These are phyloP conservation scores for Penicillium brevicompactum DNA, from an alignment of 2,329 filamentous ascomycete species.

Conservation along the genomic window DNA sequence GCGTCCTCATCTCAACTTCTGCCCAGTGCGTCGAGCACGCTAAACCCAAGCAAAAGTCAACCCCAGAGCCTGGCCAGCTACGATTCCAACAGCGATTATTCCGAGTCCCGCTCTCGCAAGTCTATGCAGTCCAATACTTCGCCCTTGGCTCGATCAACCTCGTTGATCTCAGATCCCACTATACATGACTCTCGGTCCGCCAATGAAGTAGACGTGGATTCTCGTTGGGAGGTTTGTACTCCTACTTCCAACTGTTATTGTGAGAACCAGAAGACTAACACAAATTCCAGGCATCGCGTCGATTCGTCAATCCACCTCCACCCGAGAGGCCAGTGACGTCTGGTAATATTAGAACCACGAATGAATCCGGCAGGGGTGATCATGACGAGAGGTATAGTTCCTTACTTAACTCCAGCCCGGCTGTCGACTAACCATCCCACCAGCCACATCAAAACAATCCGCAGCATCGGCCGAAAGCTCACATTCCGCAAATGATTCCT, in stretches of 20 bases:
- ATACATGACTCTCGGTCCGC: conserved; percentile 37
- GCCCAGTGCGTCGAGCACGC: conserved; percentile 40
- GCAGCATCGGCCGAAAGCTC: conserved; percentile 40
- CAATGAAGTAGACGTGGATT: conserved; percentile 41
- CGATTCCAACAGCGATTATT: conserved; percentile 43
- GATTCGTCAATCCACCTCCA: conserved; percentile 34
- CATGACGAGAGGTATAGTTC: conserved; percentile 36
- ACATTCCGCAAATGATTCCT: conserved; percentile 28
- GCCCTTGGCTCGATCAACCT: conserved; percentile 39
- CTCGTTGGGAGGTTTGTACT: conserved; percentile 40
- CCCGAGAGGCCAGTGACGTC: conserved; percentile 35
- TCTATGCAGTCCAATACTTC: conserved; percentile 41
- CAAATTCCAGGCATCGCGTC: conserved; percentile 32
- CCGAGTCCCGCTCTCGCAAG: conserved; percentile 38
- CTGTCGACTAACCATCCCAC: conserved; percentile 4
- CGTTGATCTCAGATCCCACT: conserved; percentile 33
- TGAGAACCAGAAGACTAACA: conserved; percentile 19
- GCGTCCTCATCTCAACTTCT: conserved; percentile 75
- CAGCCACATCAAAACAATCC: conserved; percentile 37
- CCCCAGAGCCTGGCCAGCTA: conserved; percentile 37
- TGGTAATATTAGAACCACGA: conserved; percentile 25
- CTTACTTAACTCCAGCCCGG: background rate
- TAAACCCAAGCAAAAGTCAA: conserved; percentile 31
- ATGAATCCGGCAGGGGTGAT: conserved; percentile 28
- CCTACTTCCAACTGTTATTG: background rate